Evolutionary conservation across 495 filamentous ascomycete genomes (phyloP).

Genomic region (Lepidopterella palustris): DNA sequence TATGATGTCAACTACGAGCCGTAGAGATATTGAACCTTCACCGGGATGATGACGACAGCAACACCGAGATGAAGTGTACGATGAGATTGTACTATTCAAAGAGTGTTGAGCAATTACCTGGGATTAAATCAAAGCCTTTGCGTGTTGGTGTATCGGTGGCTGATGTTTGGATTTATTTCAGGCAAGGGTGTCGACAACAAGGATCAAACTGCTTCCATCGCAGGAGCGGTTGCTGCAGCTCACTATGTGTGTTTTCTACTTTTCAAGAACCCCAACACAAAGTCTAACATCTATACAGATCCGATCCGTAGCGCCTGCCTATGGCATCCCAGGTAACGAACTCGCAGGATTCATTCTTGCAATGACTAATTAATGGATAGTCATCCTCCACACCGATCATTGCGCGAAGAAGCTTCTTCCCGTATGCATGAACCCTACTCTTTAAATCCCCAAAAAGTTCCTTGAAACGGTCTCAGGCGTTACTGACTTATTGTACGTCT

Average conservation of each 20-base stretch:
- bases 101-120: neutral
- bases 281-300: constrained; percentile 38
- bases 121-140: neutral
- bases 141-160: neutral
- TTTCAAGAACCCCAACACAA: neutral
- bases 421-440: neutral
- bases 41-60: no score
- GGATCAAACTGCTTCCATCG: constrained; percentile 81
- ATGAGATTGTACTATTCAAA: neutral
- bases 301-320: constrained; percentile 76
- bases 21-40: constrained; percentile 22
- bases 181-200: constrained; percentile 67
- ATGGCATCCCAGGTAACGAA: constrained; percentile 77
- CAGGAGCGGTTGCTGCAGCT: constrained; percentile 78
- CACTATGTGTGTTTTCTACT: constrained; percentile 50
- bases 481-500: neutral
- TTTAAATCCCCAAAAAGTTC: neutral
- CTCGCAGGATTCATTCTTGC: constrained; percentile 34
- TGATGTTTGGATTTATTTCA: neutral
- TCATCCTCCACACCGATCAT: constrained; percentile 73
- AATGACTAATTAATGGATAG: constrained; percentile 31
- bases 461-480: constrained; percentile 59
- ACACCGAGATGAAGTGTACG: neutral
- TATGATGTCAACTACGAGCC: no score
- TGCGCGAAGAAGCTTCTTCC: constrained; percentile 43